Evolutionary conservation across 306 rosid genomes (phyloP), one percentile per base, ranked within the genome.

Genomic region (Quercus agrifolia): DNA sequence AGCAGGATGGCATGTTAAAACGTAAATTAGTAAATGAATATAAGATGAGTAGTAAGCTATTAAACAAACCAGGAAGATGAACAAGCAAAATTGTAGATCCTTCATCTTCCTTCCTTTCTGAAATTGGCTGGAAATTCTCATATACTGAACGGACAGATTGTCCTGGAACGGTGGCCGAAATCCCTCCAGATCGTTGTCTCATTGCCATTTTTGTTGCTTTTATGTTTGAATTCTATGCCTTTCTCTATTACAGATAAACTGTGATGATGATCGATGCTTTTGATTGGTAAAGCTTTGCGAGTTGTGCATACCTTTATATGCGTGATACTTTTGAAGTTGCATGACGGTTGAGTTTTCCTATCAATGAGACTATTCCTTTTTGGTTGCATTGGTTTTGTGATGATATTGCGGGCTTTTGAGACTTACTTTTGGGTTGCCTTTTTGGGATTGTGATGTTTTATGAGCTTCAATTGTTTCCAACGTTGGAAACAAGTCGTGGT

Each of bases 11-110:
- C 54, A 49, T 49, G 17, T 1, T 12, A 49, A 49, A 49, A 49
- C 17, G 54, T 49, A 49, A 49, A 49, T 13, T 49, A 12, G 54
- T 2, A 49, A 49, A 49, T 49, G 54, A 49, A 49, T 44, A 44
- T 49, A 13, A 12, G 54, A 49, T 49, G 54, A 49, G 54, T 49
- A 2, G 4, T 49, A 12, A 49, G 54, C 4, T 49, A 12, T 51
- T 44, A 9, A 6, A 83, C 81, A 67, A 6, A 90, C 97, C 97
- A 8, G 89, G 89, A 59, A 90, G 79, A 27, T 79, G 87, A 77
- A 92, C 41, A 35, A 73, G 56, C 2, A 82, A 62, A 71, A 82
- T 19, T 12, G 52, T 75, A 73, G 86, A 86, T 46, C 74, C 85
- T 0, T 63, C 73, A 46, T 75, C 84, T 86, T 90, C 91, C 59